Conservation (phyloP, 768 basidiomycete genomes). For the Royoungia palumana region DNA sequence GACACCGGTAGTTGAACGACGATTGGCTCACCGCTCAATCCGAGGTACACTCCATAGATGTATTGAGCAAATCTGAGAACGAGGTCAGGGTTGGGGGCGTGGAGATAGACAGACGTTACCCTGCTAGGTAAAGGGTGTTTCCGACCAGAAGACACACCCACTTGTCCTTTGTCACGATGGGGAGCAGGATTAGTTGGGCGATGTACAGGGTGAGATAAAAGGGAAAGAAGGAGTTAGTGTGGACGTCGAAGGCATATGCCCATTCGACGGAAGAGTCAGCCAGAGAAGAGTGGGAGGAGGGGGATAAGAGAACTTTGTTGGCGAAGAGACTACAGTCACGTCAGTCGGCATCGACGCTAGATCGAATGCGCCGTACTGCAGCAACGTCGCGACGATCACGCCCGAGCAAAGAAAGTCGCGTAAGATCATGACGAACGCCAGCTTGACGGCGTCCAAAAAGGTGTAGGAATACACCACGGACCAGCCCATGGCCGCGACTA, state of each 20-base stretch:
- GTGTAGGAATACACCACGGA: constrained; percentile 74
- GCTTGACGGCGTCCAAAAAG: constrained; percentile 50
- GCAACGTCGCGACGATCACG: constrained; percentile 63
- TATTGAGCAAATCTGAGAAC: constrained; percentile 78
- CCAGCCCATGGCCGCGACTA: constrained; percentile 85
- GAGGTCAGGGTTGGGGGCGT: constrained; percentile 6
- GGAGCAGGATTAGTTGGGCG: constrained; percentile 82
- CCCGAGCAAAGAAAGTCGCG: constrained; percentile 86
- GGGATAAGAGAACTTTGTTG: constrained; percentile 66
- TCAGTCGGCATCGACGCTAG: constrained; percentile 13
- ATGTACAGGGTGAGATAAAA: constrained; percentile 87
- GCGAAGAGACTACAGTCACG: constrained; percentile 53
- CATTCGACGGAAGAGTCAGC: constrained; percentile 79
- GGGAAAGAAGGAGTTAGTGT: constrained; percentile 96
- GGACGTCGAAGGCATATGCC: constrained; percentile 96
- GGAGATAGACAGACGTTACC: constrained; percentile 44
- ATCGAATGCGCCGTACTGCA: constrained; percentile 51
- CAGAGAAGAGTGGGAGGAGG: constrained; percentile 67
- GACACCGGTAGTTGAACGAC: neutral
- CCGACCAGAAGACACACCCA: constrained; percentile 96
- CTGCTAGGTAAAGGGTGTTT: constrained; percentile 74
- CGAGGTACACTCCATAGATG: constrained; percentile 86
- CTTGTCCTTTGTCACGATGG: constrained; percentile 76
- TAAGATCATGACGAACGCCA: constrained; percentile 79
- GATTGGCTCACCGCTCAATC: constrained; percentile 61